These are phyloP conservation scores for Cryptosporidium ryanae DNA, from an alignment of 169 alveolate genomes.

Conservation along the genomic window DNA sequence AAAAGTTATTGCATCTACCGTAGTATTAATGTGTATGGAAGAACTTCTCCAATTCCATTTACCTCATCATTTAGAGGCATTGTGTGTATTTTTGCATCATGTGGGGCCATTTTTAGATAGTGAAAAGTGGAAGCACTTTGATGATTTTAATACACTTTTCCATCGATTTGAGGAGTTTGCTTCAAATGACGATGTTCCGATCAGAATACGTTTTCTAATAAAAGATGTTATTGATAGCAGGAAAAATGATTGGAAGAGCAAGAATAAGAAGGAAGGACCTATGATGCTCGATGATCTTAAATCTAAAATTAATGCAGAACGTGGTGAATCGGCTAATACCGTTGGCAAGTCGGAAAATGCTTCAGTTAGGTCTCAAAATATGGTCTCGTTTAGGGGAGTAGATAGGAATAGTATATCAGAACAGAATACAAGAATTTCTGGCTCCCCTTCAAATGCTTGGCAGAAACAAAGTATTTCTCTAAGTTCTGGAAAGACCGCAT, in stretches of 20 bases:
- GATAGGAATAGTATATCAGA: not conserved
- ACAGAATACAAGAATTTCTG: not conserved
- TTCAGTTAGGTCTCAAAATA: constrained; percentile 9
- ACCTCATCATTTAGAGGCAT: constrained; percentile 85
- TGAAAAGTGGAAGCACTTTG: constrained; percentile 83
- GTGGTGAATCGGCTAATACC: constrained; percentile 23
- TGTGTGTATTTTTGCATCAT: constrained; percentile 87
- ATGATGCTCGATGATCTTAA: constrained; percentile 75
- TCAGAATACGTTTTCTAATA: constrained; percentile 86
- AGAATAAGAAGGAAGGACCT: constrained; percentile 78
- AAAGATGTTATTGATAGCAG: constrained; percentile 87
- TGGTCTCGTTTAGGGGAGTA: not conserved
- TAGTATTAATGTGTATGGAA: constrained; percentile 85
- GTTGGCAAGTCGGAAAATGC: not conserved
- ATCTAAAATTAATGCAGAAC: constrained; percentile 62
- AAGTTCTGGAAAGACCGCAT: constrained; percentile 3
- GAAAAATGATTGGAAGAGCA: constrained; percentile 85
- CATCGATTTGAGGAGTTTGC: constrained; percentile 83
- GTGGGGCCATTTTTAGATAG: constrained; percentile 85
- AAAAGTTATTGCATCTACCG: constrained; percentile 84
- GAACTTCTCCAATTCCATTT: constrained; percentile 83
- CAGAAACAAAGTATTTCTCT: constrained; percentile 7
- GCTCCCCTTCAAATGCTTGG: constrained; percentile 20
- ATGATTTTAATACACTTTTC: constrained; percentile 80
- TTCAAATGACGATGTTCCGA: constrained; percentile 81